These are phyloP conservation scores for Colletotrichum sp. DNA, from an alignment of 2,329 filamentous ascomycete species.

Conservation along the genomic window DNA sequence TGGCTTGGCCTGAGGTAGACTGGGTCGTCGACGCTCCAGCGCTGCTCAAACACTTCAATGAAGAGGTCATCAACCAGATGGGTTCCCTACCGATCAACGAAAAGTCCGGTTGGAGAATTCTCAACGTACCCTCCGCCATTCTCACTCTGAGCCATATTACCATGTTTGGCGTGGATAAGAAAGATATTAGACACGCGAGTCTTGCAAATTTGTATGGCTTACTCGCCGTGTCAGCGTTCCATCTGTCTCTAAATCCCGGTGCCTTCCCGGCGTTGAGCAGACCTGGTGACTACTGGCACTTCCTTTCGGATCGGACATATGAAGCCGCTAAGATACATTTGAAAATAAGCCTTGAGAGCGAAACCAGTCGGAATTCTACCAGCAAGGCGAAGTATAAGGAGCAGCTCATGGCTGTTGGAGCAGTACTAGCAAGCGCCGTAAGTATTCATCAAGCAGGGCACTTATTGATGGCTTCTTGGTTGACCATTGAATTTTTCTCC, in stretches of 20 bases:
- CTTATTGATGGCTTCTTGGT: neutral
- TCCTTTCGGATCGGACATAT: neutral
- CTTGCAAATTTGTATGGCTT: neutral
- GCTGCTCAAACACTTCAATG: neutral
- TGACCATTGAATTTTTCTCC: neutral
- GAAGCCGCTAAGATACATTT: neutral
- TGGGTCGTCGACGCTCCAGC: neutral
- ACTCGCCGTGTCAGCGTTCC: neutral
- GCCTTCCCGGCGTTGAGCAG: neutral
- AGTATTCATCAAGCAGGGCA: neutral
- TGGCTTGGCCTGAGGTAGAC: neutral
- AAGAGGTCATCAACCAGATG: slow-evolving; percentile 1
- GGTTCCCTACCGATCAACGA: neutral
- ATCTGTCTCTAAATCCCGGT: neutral
- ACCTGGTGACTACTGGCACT: neutral
- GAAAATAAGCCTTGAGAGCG: neutral
- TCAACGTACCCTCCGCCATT: neutral
- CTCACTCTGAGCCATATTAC: neutral
- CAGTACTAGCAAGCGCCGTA: neutral
- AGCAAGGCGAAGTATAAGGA: neutral
- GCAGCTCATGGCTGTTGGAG: neutral
- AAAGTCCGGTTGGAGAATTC: neutral
- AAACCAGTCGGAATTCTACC: neutral
- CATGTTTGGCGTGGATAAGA: neutral
- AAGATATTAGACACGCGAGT: neutral